Conservation (phyloP, 208 protist species). For the Leishmania gerbilli region DNA sequence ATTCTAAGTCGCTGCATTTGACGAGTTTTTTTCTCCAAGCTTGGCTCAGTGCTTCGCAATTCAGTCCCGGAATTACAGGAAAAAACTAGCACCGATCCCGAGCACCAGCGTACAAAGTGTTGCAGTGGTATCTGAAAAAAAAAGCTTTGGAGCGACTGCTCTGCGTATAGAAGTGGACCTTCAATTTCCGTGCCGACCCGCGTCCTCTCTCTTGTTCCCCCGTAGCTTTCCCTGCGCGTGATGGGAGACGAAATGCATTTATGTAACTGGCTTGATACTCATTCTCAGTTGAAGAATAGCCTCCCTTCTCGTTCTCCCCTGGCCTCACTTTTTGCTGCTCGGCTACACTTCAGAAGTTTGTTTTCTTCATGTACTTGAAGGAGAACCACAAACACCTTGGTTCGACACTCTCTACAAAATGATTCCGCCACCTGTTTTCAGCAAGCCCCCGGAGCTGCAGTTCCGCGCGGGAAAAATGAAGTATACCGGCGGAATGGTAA, state of each 20-base stretch:
- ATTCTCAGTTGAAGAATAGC: background rate
- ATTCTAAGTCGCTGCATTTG: constrained; percentile 23
- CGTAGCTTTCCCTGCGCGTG: background rate
- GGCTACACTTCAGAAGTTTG: background rate
- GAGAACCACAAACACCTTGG: background rate
- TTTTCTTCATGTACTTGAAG: constrained; percentile 2
- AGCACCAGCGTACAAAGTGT: background rate
- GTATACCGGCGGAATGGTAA: constrained; percentile 63
- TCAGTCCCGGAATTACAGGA: constrained; percentile 9
- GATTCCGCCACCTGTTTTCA: constrained; percentile 34
- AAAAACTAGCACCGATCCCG: constrained; percentile 8
- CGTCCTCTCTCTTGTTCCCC: background rate
- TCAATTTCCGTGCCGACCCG: background rate
- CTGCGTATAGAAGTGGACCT: background rate
- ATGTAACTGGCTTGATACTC: background rate
- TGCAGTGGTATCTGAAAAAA: background rate
- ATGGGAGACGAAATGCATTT: background rate
- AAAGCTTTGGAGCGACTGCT: background rate
- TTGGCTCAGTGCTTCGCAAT: constrained; percentile 23
- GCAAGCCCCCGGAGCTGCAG: constrained; percentile 39
- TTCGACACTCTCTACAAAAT: constrained; percentile 10
- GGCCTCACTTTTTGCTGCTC: background rate
- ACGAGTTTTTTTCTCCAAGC: constrained; percentile 3
- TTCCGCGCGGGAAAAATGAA: constrained; percentile 77
- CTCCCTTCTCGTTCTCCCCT: background rate